A percentile compares a stretch with the other conserved stretches of the same genome.
phyloP scores from a whole-genome alignment of 1,284 basidiomycete species.

The Serendipita sp. region DNA sequence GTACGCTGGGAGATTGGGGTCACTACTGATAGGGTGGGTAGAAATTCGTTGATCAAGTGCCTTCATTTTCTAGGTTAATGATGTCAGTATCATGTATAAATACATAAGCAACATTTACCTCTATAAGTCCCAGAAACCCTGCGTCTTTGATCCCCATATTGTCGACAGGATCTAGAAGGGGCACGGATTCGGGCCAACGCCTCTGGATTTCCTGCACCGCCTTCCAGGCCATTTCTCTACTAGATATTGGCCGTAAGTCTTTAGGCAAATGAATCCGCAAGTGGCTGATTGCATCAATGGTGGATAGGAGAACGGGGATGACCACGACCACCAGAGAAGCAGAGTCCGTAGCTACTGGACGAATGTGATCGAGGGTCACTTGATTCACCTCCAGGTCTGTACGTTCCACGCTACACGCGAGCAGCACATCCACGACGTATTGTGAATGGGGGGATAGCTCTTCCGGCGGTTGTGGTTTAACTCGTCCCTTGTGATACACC shows the following conservation, averaged over 20 bases:
- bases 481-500: conserved; percentile 3
- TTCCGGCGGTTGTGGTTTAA: not conserved
- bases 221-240: conserved; percentile 78
- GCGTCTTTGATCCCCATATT: conserved; percentile 97
- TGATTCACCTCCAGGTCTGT: not conserved
- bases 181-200: conserved; percentile 78
- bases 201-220: conserved; percentile 80
- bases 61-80: conserved; percentile 62
- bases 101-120: conserved; percentile 32
- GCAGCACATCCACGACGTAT: conserved; percentile 87
- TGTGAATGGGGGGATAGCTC: conserved; percentile 72
- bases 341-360: not conserved
- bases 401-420: conserved; percentile 58
- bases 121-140: conserved; percentile 75
- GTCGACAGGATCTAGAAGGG: conserved; percentile 80
- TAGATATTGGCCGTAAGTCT: conserved; percentile 65
- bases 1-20: conserved; percentile 58
- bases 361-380: not conserved
- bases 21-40: conserved; percentile 59
- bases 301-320: conserved; percentile 80
- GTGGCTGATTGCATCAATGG: conserved; percentile 75
- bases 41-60: conserved; percentile 74
- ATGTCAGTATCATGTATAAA: not conserved
- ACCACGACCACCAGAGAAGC: conserved; percentile 33
- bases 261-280: conserved; percentile 83